Percentiles rank a stretch among this genome's conserved stretches.
phyloP scores from a whole-genome alignment of 176 grass and related monocot genomes.

The Musa acuminata region DNA sequence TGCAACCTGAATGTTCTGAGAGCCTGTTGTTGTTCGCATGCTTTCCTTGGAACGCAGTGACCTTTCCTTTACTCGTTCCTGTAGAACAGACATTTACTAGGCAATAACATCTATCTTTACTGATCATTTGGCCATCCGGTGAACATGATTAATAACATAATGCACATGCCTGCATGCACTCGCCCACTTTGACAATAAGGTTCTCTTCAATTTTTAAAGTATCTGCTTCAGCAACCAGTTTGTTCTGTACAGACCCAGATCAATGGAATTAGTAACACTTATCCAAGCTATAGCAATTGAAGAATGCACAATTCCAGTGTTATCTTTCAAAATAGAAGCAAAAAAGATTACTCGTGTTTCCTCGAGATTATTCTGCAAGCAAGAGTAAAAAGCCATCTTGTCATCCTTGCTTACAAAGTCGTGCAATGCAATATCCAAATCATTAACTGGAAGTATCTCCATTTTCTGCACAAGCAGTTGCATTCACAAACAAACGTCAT shows the following conservation, averaged over 20 bases:
- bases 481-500: not conserved
- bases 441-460: conserved; percentile 44
- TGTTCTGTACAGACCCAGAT: conserved; percentile 38
- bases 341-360: conserved; percentile 31
- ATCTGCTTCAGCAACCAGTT: conserved; percentile 24
- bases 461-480: conserved; percentile 42
- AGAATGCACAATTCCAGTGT: not conserved
- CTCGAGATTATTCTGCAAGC: conserved; percentile 34
- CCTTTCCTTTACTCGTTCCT: conserved; percentile 51
- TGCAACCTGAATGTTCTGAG: conserved; percentile 25
- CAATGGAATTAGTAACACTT: conserved; percentile 4
- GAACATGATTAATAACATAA: not conserved
- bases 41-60: conserved; percentile 40
- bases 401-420: conserved; percentile 70
- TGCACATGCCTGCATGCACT: conserved; percentile 61
- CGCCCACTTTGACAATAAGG: conserved; percentile 45
- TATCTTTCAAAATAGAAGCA: conserved; percentile 1
- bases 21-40: conserved; percentile 27
- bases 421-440: conserved; percentile 61
- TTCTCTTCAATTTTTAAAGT: conserved; percentile 32
- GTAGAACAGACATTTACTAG: conserved; percentile 2
- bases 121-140: not conserved
- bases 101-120: not conserved
- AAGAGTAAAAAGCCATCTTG: conserved; percentile 54
- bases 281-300: not conserved